phyloP scores from a whole-genome alignment of 2,329 filamentous ascomycete species.

The Colletotrichum sp. region DNA sequence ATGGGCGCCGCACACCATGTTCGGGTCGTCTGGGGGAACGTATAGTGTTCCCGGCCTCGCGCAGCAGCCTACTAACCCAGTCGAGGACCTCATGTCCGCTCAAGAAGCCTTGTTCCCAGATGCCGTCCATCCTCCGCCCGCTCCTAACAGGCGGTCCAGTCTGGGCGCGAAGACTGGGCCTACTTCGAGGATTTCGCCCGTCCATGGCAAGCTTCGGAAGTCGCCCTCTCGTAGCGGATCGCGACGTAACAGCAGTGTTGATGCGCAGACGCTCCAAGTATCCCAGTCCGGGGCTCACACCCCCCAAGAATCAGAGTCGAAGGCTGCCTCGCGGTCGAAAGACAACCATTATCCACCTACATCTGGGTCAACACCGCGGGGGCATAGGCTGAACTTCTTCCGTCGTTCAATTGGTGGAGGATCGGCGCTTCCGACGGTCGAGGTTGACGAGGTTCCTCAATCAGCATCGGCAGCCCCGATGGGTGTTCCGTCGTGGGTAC shows the following conservation, averaged over 20 bases:
- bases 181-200: conserved; percentile 23
- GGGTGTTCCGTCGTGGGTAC: conserved; percentile 46
- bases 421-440: background rate
- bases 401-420: conserved; percentile 51
- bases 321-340: conserved; percentile 29
- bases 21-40: conserved; percentile 39
- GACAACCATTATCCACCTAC: conserved; percentile 55
- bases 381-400: conserved; percentile 56
- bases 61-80: conserved; percentile 43
- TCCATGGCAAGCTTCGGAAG: conserved; percentile 27
- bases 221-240: conserved; percentile 26
- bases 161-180: conserved; percentile 52
- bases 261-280: conserved; percentile 28
- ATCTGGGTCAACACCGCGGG: conserved; percentile 45
- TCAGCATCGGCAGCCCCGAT: conserved; percentile 24
- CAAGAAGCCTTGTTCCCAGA: conserved; percentile 41
- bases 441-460: conserved; percentile 14
- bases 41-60: conserved; percentile 31
- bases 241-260: conserved; percentile 34
- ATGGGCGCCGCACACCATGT: conserved; percentile 56
- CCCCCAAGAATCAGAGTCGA: conserved; percentile 24
- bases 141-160: conserved; percentile 59
- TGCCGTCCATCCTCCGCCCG: conserved; percentile 45
- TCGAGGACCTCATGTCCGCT: conserved; percentile 50
- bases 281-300: conserved; percentile 24